Evolutionary conservation across 1,284 basidiomycete genomes (phyloP), one percentile per base, ranked within the genome.

Genomic region (Paramarasmius palmivorus): DNA sequence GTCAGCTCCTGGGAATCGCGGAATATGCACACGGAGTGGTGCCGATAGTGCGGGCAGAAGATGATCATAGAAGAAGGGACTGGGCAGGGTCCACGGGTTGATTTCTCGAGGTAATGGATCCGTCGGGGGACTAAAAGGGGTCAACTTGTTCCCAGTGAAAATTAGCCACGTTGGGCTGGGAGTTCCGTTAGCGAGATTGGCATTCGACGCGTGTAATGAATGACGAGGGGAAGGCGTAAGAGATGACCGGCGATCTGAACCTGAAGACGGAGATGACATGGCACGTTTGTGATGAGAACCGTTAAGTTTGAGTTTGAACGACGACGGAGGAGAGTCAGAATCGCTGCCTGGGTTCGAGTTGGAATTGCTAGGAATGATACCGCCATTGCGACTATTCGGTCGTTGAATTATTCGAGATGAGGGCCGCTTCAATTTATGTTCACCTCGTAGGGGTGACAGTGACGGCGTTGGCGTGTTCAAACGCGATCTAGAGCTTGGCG

Each of bases 401-500:
- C 38, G 19, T 22, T 32, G 52, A 54, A 51, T 63, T 61, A 15
- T 63, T 55, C 61, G 60, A 40, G 48, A 20, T 41, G 42, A 36
- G 17, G 49, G 41, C 53, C 17, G 37, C 57, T 19, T 58, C 51
- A 25, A 32, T 52, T 4, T 60, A 63, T 25, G 57, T 52, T 14
- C 19, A 39, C 17, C 46, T 37, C 12, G n/a, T 38, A 14, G 53
- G 50, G 26, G 15, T 46, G 20, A 19, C 17, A 23, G 20, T 25
- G 6, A 32, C 6, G 29, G 29, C 6, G 29, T 32, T 6, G 29
- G 29, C 29, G 29, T 32, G 29, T 32, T 32, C 12, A n/a, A 7
- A 17, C 26, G 64, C 0, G 76, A 32, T 12, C 29, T n/a, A n/a
- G n/a, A n/a, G n/a, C n/a, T 32, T 32, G 29, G 29, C 7, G 29